A percentile compares a stretch with the other conserved stretches of the same genome.
Conservation (phyloP, 78 protist species). For the Tieghemostelium lacteum region DNA sequence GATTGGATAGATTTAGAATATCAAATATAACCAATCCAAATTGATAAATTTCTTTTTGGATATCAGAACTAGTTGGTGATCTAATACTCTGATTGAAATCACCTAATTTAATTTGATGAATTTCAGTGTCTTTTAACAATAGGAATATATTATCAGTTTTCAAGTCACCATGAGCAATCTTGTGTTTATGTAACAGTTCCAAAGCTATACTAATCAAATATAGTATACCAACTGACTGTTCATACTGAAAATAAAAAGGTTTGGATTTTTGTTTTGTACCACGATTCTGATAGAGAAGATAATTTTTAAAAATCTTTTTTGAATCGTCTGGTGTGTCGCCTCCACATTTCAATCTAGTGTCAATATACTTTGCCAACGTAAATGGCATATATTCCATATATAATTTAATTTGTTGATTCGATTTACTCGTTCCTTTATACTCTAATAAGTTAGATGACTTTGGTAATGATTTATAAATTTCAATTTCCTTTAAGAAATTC, state of each 20-base stretch:
- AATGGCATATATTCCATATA: slow-evolving; percentile 32
- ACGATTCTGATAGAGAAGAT: background rate
- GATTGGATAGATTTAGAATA: background rate
- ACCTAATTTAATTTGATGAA: slow-evolving; percentile 14
- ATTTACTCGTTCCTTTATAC: background rate
- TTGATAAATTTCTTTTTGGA: slow-evolving; percentile 13
- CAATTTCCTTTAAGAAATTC: background rate
- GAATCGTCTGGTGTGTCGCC: background rate
- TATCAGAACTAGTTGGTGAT: background rate
- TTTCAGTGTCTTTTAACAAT: background rate
- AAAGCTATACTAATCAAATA: slow-evolving; percentile 25
- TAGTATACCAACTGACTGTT: background rate
- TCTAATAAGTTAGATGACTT: background rate
- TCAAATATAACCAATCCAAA: slow-evolving; percentile 11
- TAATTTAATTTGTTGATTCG: background rate
- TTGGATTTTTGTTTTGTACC: background rate
- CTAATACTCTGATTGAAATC: slow-evolving; percentile 18
- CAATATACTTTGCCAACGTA: slow-evolving; percentile 5
- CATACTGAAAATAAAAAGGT: background rate
- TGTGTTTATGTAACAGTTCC: background rate
- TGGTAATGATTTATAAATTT: background rate
- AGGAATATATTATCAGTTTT: slow-evolving; percentile 21
- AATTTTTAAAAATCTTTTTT: slow-evolving; percentile 4
- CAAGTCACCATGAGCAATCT: slow-evolving; percentile 11
- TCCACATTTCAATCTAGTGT: slow-evolving; percentile 12